These are phyloP conservation scores for Phaseolus coccineus DNA, from an alignment of 331 rosid species.

Conservation along the genomic window DNA sequence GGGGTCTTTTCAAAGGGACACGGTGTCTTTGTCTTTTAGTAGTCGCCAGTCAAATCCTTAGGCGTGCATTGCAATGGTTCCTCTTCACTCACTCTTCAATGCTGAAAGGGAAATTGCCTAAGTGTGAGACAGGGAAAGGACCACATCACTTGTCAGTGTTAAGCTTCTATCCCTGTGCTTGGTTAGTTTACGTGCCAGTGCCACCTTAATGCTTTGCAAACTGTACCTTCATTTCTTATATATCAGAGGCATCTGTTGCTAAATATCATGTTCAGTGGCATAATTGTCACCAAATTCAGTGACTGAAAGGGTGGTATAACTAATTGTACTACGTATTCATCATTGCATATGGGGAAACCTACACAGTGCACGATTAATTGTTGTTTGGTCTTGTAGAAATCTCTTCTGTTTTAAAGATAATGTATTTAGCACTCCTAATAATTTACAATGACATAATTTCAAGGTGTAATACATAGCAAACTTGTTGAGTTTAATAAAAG, in stretches of 20 bases:
- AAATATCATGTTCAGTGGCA: background rate
- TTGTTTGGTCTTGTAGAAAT: background rate
- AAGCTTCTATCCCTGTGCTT: background rate
- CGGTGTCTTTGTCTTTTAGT: conserved; percentile 38
- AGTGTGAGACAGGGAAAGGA: conserved; percentile 29
- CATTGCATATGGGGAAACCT: too few relatives aligned
- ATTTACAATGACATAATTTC: too few relatives aligned
- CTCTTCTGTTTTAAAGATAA: too few relatives aligned
- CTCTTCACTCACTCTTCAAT: conserved; percentile 3
- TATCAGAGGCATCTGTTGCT: background rate
- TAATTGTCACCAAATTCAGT: conserved; percentile 31
- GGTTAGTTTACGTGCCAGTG: background rate
- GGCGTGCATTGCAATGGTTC: conserved; percentile 32
- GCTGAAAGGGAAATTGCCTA: conserved; percentile 39
- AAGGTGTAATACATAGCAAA: too few relatives aligned
- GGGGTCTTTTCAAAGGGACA: conserved; percentile 46
- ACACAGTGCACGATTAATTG: background rate
- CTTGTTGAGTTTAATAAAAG: too few relatives aligned
- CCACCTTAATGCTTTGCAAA: background rate
- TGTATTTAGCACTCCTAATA: too few relatives aligned
- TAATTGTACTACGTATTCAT: conserved; percentile 1
- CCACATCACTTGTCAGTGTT: background rate
- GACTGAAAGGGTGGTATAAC: background rate
- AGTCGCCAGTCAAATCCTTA: conserved; percentile 41
- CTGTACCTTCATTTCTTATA: background rate